phyloP scores from a whole-genome alignment of 2,329 filamentous ascomycete species.

The Fusarium longipes region DNA sequence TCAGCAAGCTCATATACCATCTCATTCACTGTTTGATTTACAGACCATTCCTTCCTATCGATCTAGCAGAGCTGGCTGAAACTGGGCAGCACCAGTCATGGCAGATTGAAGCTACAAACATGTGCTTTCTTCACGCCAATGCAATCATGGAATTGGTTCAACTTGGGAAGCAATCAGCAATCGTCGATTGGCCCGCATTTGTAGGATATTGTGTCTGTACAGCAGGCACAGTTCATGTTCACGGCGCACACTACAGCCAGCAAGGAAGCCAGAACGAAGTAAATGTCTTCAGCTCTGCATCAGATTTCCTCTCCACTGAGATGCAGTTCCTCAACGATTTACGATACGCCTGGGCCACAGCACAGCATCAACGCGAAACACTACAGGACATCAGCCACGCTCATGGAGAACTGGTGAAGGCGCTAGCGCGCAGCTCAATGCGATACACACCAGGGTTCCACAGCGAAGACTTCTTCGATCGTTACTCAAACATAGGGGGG shows the following conservation, averaged over 20 bases:
- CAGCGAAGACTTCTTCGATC: constrained; percentile 87
- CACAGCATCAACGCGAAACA: constrained; percentile 83
- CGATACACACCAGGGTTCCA: constrained; percentile 84
- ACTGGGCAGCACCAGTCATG: constrained; percentile 88
- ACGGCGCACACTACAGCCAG: constrained; percentile 82
- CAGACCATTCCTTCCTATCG: constrained; percentile 85
- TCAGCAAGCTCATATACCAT: constrained; percentile 89
- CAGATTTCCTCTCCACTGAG: constrained; percentile 79
- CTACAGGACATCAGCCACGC: constrained; percentile 81
- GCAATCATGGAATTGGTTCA: constrained; percentile 86
- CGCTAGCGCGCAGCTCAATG: constrained; percentile 71
- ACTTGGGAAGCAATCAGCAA: constrained; percentile 77
- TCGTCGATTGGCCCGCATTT: constrained; percentile 87
- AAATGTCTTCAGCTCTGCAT: constrained; percentile 70
- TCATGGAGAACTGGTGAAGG: constrained; percentile 84
- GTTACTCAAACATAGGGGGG: constrained; percentile 71
- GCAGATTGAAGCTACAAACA: constrained; percentile 91
- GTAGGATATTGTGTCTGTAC: constrained; percentile 89
- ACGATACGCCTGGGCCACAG: constrained; percentile 78
- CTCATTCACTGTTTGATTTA: constrained; percentile 89
- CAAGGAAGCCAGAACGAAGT: constrained; percentile 60
- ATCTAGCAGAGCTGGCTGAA: constrained; percentile 81
- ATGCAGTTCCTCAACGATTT: constrained; percentile 84
- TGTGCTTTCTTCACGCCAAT: constrained; percentile 88
- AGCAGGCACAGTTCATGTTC: constrained; percentile 87